Percentiles rank a stretch among this genome's conserved stretches.
These are phyloP conservation scores for Arabidopsis hybrid DNA, from an alignment of 441 rosid genomes.

Conservation along the genomic window DNA sequence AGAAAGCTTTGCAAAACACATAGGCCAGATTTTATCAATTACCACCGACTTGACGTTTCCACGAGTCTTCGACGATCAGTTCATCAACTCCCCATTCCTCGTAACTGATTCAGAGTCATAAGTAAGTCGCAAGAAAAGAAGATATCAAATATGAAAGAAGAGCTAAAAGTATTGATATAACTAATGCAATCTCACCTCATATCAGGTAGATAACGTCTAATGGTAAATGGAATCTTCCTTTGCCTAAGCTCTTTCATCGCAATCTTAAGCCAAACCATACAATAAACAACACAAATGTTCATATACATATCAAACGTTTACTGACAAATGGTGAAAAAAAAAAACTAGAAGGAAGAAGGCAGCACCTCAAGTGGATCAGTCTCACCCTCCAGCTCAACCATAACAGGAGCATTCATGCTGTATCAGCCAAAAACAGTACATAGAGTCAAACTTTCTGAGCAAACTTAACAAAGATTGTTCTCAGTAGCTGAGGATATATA, in stretches of 20 bases:
- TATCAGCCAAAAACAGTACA: constrained; percentile 5
- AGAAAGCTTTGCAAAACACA: not conserved
- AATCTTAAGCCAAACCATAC: constrained; percentile 50
- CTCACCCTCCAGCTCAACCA: constrained; percentile 96
- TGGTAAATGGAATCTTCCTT: constrained; percentile 83
- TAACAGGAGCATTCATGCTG: constrained; percentile 97
- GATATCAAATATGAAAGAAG: not conserved
- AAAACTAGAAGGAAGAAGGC: no score
- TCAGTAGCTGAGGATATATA: not conserved
- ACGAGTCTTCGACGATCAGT: constrained; percentile 86
- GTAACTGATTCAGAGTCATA: constrained; percentile 51
- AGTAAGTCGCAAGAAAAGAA: not conserved
- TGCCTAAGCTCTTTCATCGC: constrained; percentile 92
- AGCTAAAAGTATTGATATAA: no score
- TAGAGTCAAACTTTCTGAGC: not conserved
- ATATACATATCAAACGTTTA: not conserved
- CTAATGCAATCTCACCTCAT: constrained; percentile 63
- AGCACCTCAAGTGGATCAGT: constrained; percentile 74
- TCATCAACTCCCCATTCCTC: constrained; percentile 96
- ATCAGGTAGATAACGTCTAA: constrained; percentile 78
- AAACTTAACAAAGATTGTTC: not conserved
- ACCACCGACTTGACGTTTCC: constrained; percentile 96
- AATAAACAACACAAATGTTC: not conserved
- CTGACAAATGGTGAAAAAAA: no score
- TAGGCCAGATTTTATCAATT: constrained; percentile 41